Percentiles rank a stretch among this genome's conserved stretches.
These are phyloP conservation scores for Dissophora globulifera DNA, from an alignment of 192 early-diverging fungal genomes.

Conservation along the genomic window DNA sequence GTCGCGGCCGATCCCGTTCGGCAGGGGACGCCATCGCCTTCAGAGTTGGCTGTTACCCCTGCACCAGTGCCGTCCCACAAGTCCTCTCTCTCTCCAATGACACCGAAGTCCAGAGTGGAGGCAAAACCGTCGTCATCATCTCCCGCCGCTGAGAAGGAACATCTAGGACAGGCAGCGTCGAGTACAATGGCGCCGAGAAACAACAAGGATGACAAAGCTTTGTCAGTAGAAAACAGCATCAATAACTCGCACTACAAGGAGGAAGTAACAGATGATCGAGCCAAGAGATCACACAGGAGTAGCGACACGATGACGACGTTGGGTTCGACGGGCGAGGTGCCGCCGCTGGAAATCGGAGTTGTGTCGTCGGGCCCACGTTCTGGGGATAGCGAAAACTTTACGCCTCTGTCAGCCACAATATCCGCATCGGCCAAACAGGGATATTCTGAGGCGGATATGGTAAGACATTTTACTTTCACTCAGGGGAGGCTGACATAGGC, in stretches of 20 bases:
- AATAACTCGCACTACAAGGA: constrained; percentile 26
- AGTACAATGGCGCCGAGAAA: too few relatives aligned
- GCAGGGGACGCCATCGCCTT: constrained; percentile 14
- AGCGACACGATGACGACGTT: background rate
- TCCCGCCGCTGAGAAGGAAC: too few relatives aligned
- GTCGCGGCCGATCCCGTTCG: background rate
- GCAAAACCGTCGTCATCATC: background rate
- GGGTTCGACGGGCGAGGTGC: constrained; percentile 2
- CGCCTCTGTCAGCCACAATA: background rate
- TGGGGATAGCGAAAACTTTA: background rate
- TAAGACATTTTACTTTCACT: too few relatives aligned
- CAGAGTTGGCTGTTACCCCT: background rate
- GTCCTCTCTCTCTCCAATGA: background rate
- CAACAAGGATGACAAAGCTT: background rate
- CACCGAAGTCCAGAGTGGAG: background rate
- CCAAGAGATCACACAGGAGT: too few relatives aligned
- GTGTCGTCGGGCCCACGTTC: constrained; percentile 36
- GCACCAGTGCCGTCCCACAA: background rate
- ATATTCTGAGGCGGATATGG: too few relatives aligned
- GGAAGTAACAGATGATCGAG: constrained; percentile 8
- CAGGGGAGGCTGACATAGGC: too few relatives aligned
- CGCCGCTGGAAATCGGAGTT: constrained; percentile 32
- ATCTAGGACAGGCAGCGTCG: too few relatives aligned
- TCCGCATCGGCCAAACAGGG: too few relatives aligned
- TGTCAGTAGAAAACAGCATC: background rate